A percentile compares a stretch with the other conserved stretches of the same genome.
phyloP scores from a whole-genome alignment of 257 asterid species.

The Nicotiana sylvestris region DNA sequence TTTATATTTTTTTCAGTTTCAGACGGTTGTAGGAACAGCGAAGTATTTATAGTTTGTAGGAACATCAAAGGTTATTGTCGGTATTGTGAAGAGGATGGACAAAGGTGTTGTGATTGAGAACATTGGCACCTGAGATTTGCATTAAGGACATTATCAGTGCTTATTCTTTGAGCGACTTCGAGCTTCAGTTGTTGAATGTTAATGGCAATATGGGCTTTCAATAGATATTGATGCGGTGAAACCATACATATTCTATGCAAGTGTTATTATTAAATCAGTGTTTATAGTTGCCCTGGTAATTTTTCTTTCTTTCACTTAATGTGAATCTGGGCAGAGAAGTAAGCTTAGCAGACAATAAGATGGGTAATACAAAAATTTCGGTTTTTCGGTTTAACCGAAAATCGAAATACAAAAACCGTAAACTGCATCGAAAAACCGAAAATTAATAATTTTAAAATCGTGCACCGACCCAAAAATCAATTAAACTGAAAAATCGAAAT shows the following conservation, averaged over 20 bases:
- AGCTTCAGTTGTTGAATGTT: neutral
- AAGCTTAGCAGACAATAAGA: neutral
- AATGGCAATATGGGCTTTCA: neutral
- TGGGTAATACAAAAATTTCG: too few species aligned
- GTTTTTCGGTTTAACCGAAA: too few species aligned
- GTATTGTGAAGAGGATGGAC: slow-evolving; percentile 84
- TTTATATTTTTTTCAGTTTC: too few species aligned
- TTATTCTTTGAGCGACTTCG: neutral
- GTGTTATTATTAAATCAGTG: neutral
- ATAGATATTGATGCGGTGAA: neutral
- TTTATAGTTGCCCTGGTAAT: neutral
- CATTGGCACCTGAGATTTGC: slow-evolving; percentile 44
- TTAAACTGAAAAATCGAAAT: too few species aligned
- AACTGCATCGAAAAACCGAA: too few species aligned
- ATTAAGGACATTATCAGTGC: neutral
- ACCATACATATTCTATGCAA: neutral
- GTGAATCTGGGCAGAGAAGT: neutral
- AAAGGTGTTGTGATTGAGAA: slow-evolving; percentile 73
- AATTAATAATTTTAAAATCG: too few species aligned
- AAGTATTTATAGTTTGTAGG: too few species aligned
- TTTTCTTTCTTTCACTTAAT: neutral
- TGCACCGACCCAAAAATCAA: too few species aligned
- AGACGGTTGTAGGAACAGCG: too few species aligned
- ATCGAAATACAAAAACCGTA: too few species aligned
- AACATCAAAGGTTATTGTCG: slow-evolving; percentile 64